Evolutionary conservation across 2,329 filamentous ascomycete genomes (phyloP), one percentile per base, ranked within the genome.

Genomic region (Chaetomiaceae sp.): DNA sequence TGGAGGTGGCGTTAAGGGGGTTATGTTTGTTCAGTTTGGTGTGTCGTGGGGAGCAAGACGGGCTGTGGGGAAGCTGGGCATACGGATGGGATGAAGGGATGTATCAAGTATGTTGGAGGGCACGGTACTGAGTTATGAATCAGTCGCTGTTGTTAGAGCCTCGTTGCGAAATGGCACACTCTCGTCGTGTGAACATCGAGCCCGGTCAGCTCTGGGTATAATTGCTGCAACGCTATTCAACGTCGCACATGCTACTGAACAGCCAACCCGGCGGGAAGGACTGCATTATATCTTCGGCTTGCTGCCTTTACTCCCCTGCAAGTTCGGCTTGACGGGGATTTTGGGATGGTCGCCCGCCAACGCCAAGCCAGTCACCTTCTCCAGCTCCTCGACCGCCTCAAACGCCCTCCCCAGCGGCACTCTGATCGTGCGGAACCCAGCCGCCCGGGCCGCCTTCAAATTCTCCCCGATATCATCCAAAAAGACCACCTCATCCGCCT

Each of bases 381-480:
- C 91, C 48, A 97, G 67, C 64, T 89, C 81, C 55, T 78, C 82
- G 1, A 97, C 90, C 0, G 91, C 90, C 62, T 90, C 82, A 61
- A 79, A 85, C 1, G 86, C 80, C 63, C 76, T 80, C 2, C 90
- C 90, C 22, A 97, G 68, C 8, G 78, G 71, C 1, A 97, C 93
- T 67, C 91, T 95, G 54, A 97, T 76, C 0, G 91, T 97, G 46
- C 75, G 68, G 64, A 97, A 83, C 0, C 91, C 91, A 18, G 81
- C 70, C 39, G 74, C 75, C 65, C 75, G 86, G 1, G 82, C 93
- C 36, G 76, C 83, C 71, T 90, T 93, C 48, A 97, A 65, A 63
- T 98, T 98, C 66, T 90, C 83, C 2, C 93, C 93, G 63, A 98
- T 95, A 58, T 96, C 90, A 63, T 96, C 93, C 40, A 96, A 67